Conservation (phyloP, 345 rosid genomes). For the Murraya koenigii region DNA sequence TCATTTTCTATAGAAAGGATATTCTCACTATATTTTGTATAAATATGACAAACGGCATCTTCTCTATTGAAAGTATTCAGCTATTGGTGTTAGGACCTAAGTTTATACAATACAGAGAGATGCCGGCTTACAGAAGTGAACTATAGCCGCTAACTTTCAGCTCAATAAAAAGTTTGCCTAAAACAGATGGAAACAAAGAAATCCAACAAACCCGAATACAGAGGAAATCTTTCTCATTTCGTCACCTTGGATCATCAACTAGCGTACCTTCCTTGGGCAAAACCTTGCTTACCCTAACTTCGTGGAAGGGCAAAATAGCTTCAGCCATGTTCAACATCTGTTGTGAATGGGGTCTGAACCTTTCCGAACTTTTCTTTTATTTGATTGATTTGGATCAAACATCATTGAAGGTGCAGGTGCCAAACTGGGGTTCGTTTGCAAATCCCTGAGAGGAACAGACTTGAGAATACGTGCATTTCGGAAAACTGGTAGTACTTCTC, state of each 20-base stretch:
- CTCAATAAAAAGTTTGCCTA: constrained; percentile 14
- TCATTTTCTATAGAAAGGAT: constrained; percentile 4
- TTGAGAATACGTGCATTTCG: constrained; percentile 37
- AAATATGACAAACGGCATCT: constrained; percentile 24
- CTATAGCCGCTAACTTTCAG: constrained; percentile 8
- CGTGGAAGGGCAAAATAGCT: constrained; percentile 1
- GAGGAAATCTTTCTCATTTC: constrained; percentile 20
- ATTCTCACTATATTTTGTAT: constrained; percentile 21
- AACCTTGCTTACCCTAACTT: constrained; percentile 4
- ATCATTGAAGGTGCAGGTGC: constrained; percentile 55
- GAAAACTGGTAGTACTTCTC: constrained; percentile 24
- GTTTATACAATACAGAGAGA: constrained; percentile 31
- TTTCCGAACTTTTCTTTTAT: constrained; percentile 58
- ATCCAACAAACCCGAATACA: constrained; percentile 24
- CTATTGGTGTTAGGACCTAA: constrained; percentile 29
- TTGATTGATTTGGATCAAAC: constrained; percentile 58
- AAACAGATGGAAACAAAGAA: constrained; percentile 27
- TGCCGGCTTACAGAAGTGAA: constrained; percentile 20
- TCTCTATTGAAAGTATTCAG: constrained; percentile 15
- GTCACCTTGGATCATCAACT: constrained; percentile 14
- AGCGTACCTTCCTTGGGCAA: constrained; percentile 23
- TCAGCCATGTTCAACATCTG: constrained; percentile 45
- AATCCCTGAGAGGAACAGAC: constrained; percentile 29
- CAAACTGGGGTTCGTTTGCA: constrained; percentile 24
- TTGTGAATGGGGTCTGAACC: constrained; percentile 96